A percentile compares a stretch with the other conserved stretches of the same genome.
phyloP scores from a whole-genome alignment of 345 rosid species.

The Kandelia obovata region DNA sequence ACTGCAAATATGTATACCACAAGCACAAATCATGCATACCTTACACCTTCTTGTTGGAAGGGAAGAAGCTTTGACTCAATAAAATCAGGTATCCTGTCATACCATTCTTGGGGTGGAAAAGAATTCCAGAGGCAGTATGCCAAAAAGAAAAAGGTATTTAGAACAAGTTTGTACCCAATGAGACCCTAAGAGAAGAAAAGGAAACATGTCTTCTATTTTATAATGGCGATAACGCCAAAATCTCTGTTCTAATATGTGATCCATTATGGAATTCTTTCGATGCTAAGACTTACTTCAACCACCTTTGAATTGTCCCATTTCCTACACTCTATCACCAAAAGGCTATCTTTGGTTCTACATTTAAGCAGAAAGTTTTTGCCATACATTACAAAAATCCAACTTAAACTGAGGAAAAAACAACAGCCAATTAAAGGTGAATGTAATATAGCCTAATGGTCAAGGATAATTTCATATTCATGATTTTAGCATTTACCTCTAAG shows the following conservation, averaged over 20 bases:
- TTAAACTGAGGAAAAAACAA: no score
- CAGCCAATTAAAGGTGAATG: neutral
- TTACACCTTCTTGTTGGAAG: conserved; percentile 91
- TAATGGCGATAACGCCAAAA: neutral
- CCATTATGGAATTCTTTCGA: neutral
- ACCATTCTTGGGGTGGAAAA: conserved; percentile 41
- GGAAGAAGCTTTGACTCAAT: conserved; percentile 89
- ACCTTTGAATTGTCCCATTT: neutral
- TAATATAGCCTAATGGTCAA: conserved; percentile 11
- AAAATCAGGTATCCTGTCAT: conserved; percentile 62
- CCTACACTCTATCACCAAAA: neutral
- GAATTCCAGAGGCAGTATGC: conserved; percentile 2
- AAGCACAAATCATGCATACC: conserved; percentile 38
- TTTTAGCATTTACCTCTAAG: conserved; percentile 55
- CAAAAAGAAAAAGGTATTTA: neutral
- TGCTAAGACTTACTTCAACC: neutral
- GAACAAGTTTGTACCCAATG: neutral
- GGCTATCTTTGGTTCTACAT: neutral
- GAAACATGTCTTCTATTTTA: no score
- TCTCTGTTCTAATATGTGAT: neutral
- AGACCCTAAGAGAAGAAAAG: no score
- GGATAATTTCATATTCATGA: conserved; percentile 8
- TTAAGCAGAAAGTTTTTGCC: neutral
- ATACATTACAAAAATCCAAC: no score
- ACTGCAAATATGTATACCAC: neutral